Evolutionary conservation across 140 eudicot species (phyloP).

Genomic region (Senecio squalidus): DNA sequence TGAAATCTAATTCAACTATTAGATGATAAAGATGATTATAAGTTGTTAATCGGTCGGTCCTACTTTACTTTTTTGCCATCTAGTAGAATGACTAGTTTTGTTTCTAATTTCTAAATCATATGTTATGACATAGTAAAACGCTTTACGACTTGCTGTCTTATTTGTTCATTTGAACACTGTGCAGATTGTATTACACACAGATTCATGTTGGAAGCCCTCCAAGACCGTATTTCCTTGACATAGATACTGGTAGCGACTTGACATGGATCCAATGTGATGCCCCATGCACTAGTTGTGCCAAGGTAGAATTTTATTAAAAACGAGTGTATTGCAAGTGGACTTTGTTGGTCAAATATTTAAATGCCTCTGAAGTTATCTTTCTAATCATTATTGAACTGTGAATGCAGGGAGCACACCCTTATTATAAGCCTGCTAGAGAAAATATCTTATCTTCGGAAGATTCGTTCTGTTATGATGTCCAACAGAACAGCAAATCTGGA

Average conservation of each 20-base stretch:
- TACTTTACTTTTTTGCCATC: too few species aligned
- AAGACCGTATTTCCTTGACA: slow-evolving; percentile 72
- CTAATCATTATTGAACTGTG: slow-evolving; percentile 1
- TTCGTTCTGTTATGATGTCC: slow-evolving; percentile 58
- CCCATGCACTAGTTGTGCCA: slow-evolving; percentile 78
- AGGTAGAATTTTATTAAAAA: slow-evolving; percentile 32
- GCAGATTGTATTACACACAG: slow-evolving; percentile 64
- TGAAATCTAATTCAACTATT: background rate
- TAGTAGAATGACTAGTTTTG: background rate
- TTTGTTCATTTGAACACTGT: slow-evolving; percentile 4
- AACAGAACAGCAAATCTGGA: slow-evolving; percentile 28
- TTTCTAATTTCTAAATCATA: background rate
- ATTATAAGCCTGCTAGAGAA: slow-evolving; percentile 50
- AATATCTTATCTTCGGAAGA: slow-evolving; percentile 49
- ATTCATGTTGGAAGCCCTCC: slow-evolving; percentile 75
- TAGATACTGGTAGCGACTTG: slow-evolving; percentile 85
- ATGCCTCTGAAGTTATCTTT: too few species aligned
- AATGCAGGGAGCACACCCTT: slow-evolving; percentile 79
- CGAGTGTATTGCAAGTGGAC: background rate
- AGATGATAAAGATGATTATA: too few species aligned
- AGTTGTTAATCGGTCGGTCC: too few species aligned
- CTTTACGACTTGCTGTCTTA: background rate
- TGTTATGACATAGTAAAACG: slow-evolving; percentile 1
- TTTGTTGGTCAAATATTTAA: background rate
- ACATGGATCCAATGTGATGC: slow-evolving; percentile 95